Conservation (phyloP, 805 yeast genomes). For the Suhomyces sp. region DNA sequence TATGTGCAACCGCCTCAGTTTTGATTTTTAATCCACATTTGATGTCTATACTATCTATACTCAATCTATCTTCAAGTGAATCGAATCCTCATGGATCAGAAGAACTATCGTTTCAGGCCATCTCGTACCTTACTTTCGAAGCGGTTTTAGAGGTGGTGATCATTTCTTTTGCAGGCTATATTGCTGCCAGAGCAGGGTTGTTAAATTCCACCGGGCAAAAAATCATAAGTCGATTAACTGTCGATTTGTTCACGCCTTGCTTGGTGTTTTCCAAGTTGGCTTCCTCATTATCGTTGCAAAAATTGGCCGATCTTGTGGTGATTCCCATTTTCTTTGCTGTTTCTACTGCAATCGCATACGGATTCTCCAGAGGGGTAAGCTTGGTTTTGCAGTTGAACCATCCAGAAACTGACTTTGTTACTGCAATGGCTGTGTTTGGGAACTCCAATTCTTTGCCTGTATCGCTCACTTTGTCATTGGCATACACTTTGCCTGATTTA, state of each 20-base stretch:
- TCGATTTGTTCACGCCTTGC: constrained; percentile 92
- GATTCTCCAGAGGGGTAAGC: constrained; percentile 58
- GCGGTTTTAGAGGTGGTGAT: constrained; percentile 89
- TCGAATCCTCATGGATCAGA: not conserved
- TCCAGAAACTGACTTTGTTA: constrained; percentile 84
- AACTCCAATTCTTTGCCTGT: constrained; percentile 95
- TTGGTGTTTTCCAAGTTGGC: constrained; percentile 82
- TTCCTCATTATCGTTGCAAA: constrained; percentile 64
- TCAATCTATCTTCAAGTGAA: not conserved
- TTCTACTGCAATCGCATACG: constrained; percentile 72
- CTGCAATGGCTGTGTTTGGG: constrained; percentile 97
- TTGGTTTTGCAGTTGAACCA: constrained; percentile 55
- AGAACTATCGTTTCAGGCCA: constrained; percentile 37
- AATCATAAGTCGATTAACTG: constrained; percentile 72
- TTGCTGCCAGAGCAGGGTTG: constrained; percentile 73
- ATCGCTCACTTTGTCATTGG: constrained; percentile 75
- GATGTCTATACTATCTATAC: not conserved
- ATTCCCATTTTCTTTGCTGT: constrained; percentile 84
- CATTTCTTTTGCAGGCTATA: constrained; percentile 80
- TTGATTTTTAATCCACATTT: not conserved
- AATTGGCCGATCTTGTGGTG: constrained; percentile 73
- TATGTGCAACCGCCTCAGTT: not conserved
- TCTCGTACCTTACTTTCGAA: constrained; percentile 75
- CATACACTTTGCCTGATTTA: constrained; percentile 71
- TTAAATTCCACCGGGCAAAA: constrained; percentile 74